Conservation (phyloP, 306 rosid genomes). For the Gynostemma pentaphyllum region DNA sequence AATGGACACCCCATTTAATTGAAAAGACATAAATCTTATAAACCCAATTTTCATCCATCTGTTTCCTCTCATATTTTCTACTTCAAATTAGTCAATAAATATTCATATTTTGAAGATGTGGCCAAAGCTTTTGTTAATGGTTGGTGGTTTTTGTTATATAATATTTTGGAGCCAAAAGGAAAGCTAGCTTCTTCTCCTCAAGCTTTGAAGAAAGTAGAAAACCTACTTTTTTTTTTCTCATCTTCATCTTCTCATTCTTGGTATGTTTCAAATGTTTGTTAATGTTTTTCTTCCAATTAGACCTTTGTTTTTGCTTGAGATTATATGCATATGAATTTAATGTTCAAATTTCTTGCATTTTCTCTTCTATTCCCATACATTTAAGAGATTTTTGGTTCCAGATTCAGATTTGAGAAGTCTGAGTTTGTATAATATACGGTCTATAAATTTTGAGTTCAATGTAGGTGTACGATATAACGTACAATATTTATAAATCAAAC, state of each 20-base stretch:
- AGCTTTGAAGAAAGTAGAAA: background rate
- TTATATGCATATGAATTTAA: too few species aligned
- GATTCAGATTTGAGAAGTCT: too few species aligned
- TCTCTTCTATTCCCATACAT: too few species aligned
- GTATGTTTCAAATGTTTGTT: background rate
- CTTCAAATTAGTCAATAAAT: background rate
- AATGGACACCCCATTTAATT: background rate
- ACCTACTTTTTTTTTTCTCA: background rate
- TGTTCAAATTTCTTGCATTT: too few species aligned
- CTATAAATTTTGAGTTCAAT: too few species aligned
- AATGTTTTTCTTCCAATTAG: background rate
- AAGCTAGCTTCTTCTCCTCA: background rate
- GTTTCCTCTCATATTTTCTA: background rate
- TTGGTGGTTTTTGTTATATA: constrained; percentile 1
- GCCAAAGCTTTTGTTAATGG: background rate
- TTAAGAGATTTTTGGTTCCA: too few species aligned
- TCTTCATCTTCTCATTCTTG: background rate
- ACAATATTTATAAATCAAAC: too few species aligned
- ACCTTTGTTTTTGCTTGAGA: background rate
- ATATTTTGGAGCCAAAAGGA: too few species aligned
- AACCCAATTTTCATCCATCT: background rate
- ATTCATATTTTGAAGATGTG: background rate
- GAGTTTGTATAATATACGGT: too few species aligned
- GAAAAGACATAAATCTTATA: background rate
- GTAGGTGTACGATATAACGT: too few species aligned